Percentiles rank a stretch among this genome's conserved stretches.
phyloP scores from a whole-genome alignment of 257 asterid genomes.

The Apocynum venetum region DNA sequence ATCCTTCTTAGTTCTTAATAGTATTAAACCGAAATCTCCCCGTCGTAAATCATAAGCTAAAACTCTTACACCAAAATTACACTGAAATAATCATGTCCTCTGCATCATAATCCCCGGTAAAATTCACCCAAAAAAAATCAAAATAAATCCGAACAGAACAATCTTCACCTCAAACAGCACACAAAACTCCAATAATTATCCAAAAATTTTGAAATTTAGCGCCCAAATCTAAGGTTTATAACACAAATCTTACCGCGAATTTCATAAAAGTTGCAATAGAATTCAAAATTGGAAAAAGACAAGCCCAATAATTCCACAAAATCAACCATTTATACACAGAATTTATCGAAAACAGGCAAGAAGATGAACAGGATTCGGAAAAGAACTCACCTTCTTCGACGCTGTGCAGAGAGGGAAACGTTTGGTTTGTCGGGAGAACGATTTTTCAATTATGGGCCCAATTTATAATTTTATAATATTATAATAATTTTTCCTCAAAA shows the following conservation, averaged over 20 bases:
- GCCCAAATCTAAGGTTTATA: neutral
- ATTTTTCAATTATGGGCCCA: neutral
- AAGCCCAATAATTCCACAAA: neutral
- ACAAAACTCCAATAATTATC: neutral
- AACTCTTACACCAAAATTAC: neutral
- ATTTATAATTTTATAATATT: neutral
- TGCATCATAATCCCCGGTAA: neutral
- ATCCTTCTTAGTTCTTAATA: neutral
- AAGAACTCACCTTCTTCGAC: constrained; percentile 1
- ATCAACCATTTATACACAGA: neutral
- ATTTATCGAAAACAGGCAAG: neutral
- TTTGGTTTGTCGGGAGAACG: neutral
- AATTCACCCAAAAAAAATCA: neutral
- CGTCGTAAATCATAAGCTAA: neutral
- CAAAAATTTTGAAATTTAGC: neutral
- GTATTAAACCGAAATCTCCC: neutral
- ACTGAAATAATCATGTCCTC: neutral
- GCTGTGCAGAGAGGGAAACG: neutral
- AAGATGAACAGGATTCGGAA: neutral
- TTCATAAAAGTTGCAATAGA: neutral
- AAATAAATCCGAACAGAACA: neutral
- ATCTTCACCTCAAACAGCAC: neutral
- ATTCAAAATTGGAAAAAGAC: neutral
- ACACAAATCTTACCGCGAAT: neutral
- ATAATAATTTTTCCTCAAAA: no score